Base-by-base conservation (phyloP, 352 stramenopile genomes). In the Pythium insidiosum region DNA sequence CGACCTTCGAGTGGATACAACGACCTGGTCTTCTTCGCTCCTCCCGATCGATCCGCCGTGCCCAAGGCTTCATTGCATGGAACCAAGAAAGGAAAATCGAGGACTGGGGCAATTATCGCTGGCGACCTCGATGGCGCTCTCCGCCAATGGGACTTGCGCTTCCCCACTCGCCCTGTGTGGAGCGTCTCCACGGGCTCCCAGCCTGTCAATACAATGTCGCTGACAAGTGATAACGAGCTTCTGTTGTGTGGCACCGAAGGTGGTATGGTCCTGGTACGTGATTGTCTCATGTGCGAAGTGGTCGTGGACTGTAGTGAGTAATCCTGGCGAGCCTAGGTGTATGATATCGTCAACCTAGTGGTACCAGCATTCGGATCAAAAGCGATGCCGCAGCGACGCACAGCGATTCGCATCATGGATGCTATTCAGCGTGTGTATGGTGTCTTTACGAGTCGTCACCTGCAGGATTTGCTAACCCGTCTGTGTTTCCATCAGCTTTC, bases 1-100 rank as follows among this genome's bases (percentile, higher is more conserved):
- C 73, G 74, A n/a, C 73, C 78, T 18, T 84, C 74, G 0, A 74
- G 65, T 18, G 78, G 78, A 5, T 90, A 90, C 61, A 84, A 74
- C n/a, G 75, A 86, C 45, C 30, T 90, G n/a, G 30, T 88, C 15
- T 90, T 78, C 47, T 29, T 82, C 11, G 46, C 56, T 31, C 9
- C 49, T 4, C 0, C 36, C n/a, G n/a, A 35, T 15, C 26, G 28
- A n/a, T n/a, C n/a, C n/a, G n/a, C n/a, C n/a, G n/a, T n/a, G n/a
- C n/a, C n/a, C n/a, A n/a, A n/a, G n/a, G n/a, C n/a, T n/a, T n/a
- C n/a, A n/a, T n/a, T n/a, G n/a, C n/a, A n/a, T n/a, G n/a, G n/a
- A n/a, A 56, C 37, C 7, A 33, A 29, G 29, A 46, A 47, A 33
- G 10, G n/a, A 3, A 58, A 57, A 16, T 19, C 37, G 20, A 36